Evolutionary conservation across 78 protist species (phyloP), one percentile per base, ranked within the genome.

Genomic region (Isochrysis galbana): DNA sequence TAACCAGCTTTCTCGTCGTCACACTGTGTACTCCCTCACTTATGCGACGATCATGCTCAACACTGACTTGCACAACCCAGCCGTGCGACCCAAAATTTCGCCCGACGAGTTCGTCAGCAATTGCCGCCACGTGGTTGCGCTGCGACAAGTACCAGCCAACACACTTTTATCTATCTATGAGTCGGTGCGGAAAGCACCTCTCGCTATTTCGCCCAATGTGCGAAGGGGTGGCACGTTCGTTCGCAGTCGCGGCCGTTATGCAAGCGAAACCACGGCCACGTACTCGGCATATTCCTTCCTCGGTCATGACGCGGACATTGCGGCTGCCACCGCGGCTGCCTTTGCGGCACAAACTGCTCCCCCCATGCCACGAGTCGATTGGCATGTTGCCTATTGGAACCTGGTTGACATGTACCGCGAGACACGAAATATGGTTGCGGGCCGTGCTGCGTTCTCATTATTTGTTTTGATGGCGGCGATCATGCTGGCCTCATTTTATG

Each of bases 11-110:
- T 5, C 7, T 39, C 38, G 39, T 29, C 80, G 44, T 26, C 96
- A 94, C 32, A 67, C 97, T 26, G 96, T 91, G 34, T 95, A 92
- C 45, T 45, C 90, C 17, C 86, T 97, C 23, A 38, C 94, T 1
- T 97, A 95, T 88, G 91, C 97, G 10, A 78, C 80, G 44, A 91
- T 97, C 34, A 95, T 97, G 98, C 91, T 97, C 55, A 96, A 97
- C 47, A 97, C 97, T 4, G 98, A 97, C 95, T 44, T 97, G 45
- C 97, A 97, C 93, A 96, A 94, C 88, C 92, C 91, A 5, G 38
- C 88, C 5, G 94, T 96, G 77, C 87, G 95, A 47, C 90, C 61
- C 48, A 95, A 95, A 87, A 96, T 97, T 97, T 69, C 97, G 22
- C 22, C 1, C 38, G 54, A 4, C 36, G 11, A 25, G 36, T 94